These are phyloP conservation scores for Saraca asoca DNA, from an alignment of 331 rosid genomes.

Conservation along the genomic window DNA sequence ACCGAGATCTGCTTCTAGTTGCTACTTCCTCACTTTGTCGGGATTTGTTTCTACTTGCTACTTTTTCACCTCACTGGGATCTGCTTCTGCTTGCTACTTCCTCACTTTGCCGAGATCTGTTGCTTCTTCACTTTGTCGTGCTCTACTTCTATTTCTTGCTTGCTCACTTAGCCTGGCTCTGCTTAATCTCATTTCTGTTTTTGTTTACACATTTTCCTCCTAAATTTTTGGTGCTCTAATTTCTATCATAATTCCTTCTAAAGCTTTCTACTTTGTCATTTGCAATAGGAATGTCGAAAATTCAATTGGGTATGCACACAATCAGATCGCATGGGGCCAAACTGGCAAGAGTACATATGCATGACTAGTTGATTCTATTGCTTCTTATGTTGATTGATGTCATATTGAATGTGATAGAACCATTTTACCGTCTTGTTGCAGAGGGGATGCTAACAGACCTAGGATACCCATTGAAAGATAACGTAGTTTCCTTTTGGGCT, in stretches of 20 bases:
- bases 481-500: constrained; percentile 76
- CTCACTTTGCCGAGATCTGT: too few species aligned
- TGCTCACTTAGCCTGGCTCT: too few species aligned
- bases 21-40: too few species aligned
- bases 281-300: constrained; percentile 56
- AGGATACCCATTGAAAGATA: constrained; percentile 68
- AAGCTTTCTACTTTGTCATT: constrained; percentile 1
- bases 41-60: too few species aligned
- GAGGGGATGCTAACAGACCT: constrained; percentile 78
- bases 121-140: too few species aligned
- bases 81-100: too few species aligned
- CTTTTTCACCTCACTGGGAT: too few species aligned
- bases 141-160: too few species aligned
- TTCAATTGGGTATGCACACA: constrained; percentile 52
- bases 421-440: constrained; percentile 90
- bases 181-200: too few species aligned
- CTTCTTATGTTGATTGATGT: constrained; percentile 54
- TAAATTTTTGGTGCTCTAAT: constrained; percentile 6
- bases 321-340: constrained; percentile 69
- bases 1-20: too few species aligned
- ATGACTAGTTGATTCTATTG: constrained; percentile 68
- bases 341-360: constrained; percentile 55
- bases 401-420: constrained; percentile 65
- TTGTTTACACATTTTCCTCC: too few species aligned
- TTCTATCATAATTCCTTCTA: not conserved